Evolutionary conservation across 2,329 filamentous ascomycete species (phyloP), one percentile per base, ranked within the genome.

Genomic region (Beauveria sp.): DNA sequence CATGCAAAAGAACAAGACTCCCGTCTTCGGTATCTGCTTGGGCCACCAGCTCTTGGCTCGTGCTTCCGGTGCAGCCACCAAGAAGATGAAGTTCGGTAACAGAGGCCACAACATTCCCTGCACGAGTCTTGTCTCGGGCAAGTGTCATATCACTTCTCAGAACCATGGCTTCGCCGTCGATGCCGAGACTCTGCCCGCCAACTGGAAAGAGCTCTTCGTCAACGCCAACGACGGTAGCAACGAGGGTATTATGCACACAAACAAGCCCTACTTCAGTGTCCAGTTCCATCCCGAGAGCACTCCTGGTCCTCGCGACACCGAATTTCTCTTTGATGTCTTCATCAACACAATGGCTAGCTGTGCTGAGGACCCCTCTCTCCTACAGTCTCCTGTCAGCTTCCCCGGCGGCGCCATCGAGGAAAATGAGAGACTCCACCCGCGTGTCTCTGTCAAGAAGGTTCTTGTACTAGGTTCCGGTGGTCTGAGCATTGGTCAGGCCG

Each of bases 51-150:
- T 98, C 67, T 86, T 98, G 58, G 92, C 93, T 60, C 85, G 92
- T 68, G 92, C 93, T 62, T 87, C 92, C 38, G 93, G 93, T 61
- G 93, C 93, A 52, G 82, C 82, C 52, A 98, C 95, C 0, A 77
- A 83, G 70, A 99, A 99, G 83, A 96, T 99, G 91, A 98, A 98
- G 83, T 99, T 97, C 71, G 95, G 95, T 79, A 99, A 99, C 80
- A 91, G 95, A 71, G 95, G 93, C 49, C 91, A 96, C 81, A 99
- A 99, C 79, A 98, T 99, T 71, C 95, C 95, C 50, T 97, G 93
- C 81, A 98, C 93, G 12, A 97, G 90, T 78, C 84, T 96, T 83
- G 81, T 98, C 67, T 96, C 93, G 50, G 95, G 95, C 69, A 92
- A 92, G 78, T 99, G 95, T 75, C 93, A 99, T 78, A 99, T 99